phyloP scores from a whole-genome alignment of 179 eudicot species.

The Nepenthes alata region DNA sequence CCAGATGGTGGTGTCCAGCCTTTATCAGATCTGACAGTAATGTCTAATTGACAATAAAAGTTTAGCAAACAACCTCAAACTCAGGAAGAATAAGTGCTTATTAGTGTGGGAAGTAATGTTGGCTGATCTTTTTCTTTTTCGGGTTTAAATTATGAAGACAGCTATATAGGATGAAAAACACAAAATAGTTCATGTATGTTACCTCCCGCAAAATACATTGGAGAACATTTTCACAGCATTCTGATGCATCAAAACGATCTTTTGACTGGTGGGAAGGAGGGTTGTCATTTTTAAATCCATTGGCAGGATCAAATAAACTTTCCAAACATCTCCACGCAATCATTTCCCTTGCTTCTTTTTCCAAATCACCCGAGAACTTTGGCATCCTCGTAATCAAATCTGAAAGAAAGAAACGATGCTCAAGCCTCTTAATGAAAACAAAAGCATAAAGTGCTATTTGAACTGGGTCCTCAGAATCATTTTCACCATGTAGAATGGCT shows the following conservation, averaged over 20 bases:
- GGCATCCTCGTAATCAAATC: too few species aligned
- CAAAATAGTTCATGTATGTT: neutral
- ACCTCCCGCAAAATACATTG: conserved; percentile 17
- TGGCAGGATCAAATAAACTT: too few species aligned
- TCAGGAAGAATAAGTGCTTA: neutral
- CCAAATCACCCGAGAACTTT: too few species aligned
- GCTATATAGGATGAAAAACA: neutral
- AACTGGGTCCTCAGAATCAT: neutral
- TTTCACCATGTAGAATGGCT: conserved; percentile 28
- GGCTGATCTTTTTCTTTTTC: neutral
- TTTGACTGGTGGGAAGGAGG: neutral
- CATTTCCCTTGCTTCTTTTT: too few species aligned
- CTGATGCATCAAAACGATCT: conserved; percentile 9
- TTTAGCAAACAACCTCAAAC: neutral
- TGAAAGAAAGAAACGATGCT: too few species aligned
- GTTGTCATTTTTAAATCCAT: neutral
- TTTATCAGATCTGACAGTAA: conserved; percentile 21
- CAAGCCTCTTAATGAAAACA: too few species aligned
- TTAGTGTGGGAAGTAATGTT: too few species aligned
- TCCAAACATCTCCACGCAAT: too few species aligned
- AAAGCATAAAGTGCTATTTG: too few species aligned
- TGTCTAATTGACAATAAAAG: conserved; percentile 14
- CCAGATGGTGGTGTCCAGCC: conserved; percentile 20
- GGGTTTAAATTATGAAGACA: neutral
- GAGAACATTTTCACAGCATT: conserved; percentile 16